Percentiles rank a stretch among this genome's conserved stretches.
Evolutionary conservation across 1,284 basidiomycete genomes (phyloP).

Genomic region (Agaricales sp.): DNA sequence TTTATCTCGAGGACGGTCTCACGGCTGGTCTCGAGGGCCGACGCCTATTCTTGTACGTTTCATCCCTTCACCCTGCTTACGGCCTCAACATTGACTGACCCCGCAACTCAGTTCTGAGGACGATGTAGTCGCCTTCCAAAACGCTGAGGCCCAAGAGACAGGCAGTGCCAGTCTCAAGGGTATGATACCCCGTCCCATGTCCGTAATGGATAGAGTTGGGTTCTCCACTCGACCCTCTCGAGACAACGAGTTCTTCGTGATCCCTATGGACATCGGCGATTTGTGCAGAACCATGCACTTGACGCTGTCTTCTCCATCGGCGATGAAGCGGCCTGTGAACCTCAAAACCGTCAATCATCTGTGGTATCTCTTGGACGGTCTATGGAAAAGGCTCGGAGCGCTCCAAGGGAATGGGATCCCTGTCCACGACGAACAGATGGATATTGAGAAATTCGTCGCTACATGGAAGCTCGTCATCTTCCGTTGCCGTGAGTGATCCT

Average conservation of each 20-base stretch:
- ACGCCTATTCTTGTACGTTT: constrained; percentile 58
- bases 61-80: not conserved
- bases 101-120: constrained; percentile 42
- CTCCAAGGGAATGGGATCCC: constrained; percentile 33
- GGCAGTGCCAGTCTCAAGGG: constrained; percentile 10
- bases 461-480: constrained; percentile 39
- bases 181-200: no score
- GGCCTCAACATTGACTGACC: constrained; percentile 6
- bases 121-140: constrained; percentile 61
- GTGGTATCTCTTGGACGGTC: constrained; percentile 73
- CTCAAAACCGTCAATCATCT: constrained; percentile 53
- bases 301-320: constrained; percentile 61
- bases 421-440: constrained; percentile 35
- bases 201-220: not conserved
- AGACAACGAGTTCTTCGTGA: constrained; percentile 29
- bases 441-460: constrained; percentile 53
- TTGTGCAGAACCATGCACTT: constrained; percentile 70
- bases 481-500: constrained; percentile 29
- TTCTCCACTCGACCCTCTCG: not conserved
- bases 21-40: constrained; percentile 72
- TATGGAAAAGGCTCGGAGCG: constrained; percentile 72
- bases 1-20: constrained; percentile 73
- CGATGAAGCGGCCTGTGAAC: constrained; percentile 40
- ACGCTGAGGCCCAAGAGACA: constrained; percentile 39
- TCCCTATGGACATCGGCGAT: constrained; percentile 59